These are phyloP conservation scores for Calonectria hongkongensis DNA, from an alignment of 2,329 filamentous ascomycete genomes.

Conservation along the genomic window DNA sequence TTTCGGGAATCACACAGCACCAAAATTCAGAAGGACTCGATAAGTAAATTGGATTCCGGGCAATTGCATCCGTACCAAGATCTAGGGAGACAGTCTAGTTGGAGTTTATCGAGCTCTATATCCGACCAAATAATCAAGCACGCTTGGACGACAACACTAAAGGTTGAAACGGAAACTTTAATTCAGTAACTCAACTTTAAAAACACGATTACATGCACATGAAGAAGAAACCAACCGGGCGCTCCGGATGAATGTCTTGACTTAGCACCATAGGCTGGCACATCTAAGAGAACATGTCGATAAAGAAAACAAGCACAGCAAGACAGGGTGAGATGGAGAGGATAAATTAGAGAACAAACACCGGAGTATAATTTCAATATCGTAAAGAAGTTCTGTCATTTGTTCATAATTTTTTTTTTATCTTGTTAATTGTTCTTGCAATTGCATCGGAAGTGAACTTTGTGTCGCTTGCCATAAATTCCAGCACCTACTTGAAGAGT, in stretches of 20 bases:
- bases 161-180: not conserved
- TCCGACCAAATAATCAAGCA: not conserved
- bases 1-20: not conserved
- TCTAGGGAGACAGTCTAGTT: not conserved
- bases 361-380: too few relatives aligned
- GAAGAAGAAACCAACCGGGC: not conserved
- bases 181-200: not conserved
- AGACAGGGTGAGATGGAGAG: too few relatives aligned
- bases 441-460: too few relatives aligned
- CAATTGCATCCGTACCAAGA: not conserved
- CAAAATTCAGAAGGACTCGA: not conserved
- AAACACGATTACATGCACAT: not conserved
- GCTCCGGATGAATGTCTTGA: not conserved
- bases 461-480: too few relatives aligned
- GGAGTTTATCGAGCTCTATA: not conserved
- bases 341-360: too few relatives aligned
- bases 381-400: too few relatives aligned
- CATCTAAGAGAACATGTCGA: not conserved
- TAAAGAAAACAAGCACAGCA: too few relatives aligned
- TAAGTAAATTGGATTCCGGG: not conserved
- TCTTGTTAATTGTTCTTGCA: too few relatives aligned
- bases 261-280: constrained; percentile 1
- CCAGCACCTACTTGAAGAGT: too few relatives aligned
- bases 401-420: too few relatives aligned
- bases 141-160: not conserved